Evolutionary conservation across 2,329 filamentous ascomycete species (phyloP).

Genomic region (Cordyceps pruinosa): DNA sequence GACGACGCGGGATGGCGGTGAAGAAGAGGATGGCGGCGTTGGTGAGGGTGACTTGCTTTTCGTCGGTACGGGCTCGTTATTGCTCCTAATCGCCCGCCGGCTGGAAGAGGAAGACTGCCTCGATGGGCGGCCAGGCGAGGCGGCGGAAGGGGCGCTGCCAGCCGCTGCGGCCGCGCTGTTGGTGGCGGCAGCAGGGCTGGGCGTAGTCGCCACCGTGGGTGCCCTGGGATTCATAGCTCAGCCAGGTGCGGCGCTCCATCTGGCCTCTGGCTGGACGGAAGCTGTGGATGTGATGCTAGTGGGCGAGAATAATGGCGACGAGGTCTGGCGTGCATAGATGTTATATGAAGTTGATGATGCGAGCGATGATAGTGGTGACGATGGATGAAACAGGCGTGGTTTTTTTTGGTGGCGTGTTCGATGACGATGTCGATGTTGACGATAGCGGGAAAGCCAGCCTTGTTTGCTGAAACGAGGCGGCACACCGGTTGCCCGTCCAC

Average conservation of each 20-base stretch:
- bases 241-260: conserved; percentile 4
- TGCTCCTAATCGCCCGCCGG: background rate
- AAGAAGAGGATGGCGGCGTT: background rate
- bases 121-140: background rate
- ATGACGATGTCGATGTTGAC: background rate
- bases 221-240: conserved; percentile 5
- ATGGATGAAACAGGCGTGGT: background rate
- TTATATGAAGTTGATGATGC: background rate
- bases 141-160: background rate
- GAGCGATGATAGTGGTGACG: background rate
- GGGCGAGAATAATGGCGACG: background rate
- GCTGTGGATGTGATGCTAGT: background rate
- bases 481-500: background rate
- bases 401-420: background rate
- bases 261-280: background rate
- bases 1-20: conserved; percentile 26
- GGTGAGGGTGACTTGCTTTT: conserved; percentile 4
- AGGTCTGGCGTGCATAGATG: background rate
- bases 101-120: conserved; percentile 4
- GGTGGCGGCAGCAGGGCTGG: background rate
- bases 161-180: background rate
- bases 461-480: background rate
- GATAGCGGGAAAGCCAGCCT: background rate
- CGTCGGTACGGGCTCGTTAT: background rate
- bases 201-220: background rate